A percentile compares a stretch with the other conserved stretches of the same genome.
Evolutionary conservation across 75 land plant genomes (phyloP).

Genomic region (Selaginella moellendorffii): DNA sequence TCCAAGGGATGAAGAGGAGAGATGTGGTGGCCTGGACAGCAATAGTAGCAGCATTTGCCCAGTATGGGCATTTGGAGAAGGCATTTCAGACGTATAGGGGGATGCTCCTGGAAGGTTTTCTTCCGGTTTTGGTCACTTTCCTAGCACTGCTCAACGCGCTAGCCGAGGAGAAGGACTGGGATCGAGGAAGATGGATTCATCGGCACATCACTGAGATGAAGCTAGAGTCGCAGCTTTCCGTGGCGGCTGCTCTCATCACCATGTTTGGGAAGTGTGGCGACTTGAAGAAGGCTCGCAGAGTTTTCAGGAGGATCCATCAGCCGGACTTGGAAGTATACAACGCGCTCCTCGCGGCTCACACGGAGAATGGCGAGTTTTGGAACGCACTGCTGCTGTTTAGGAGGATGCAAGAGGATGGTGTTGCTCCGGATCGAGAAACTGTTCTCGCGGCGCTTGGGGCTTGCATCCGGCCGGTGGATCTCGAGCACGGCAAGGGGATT

Average conservation of each 20-base stretch:
- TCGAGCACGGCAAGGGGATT: neutral
- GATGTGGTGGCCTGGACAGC: neutral
- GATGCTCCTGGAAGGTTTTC: neutral
- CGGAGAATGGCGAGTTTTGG: neutral
- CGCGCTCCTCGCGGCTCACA: constrained; percentile 1
- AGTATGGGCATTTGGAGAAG: neutral
- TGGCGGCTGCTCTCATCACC: constrained; percentile 1
- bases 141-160: neutral
- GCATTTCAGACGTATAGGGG: neutral
- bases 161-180: neutral
- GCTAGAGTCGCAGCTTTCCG: neutral
- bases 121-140: neutral
- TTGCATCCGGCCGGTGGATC: neutral
- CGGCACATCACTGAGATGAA: neutral
- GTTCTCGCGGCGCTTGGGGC: neutral
- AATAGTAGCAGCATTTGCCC: neutral
- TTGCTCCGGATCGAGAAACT: neutral
- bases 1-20: neutral
- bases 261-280: constrained; percentile 2
- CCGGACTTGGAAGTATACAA: neutral
- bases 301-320: neutral
- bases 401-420: neutral
- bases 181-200: neutral
- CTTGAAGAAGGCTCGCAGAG: neutral
- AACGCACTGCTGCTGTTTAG: constrained; percentile 2